These are phyloP conservation scores for Opeltia flavorubescens DNA, from an alignment of 495 filamentous ascomycete genomes.

Conservation along the genomic window DNA sequence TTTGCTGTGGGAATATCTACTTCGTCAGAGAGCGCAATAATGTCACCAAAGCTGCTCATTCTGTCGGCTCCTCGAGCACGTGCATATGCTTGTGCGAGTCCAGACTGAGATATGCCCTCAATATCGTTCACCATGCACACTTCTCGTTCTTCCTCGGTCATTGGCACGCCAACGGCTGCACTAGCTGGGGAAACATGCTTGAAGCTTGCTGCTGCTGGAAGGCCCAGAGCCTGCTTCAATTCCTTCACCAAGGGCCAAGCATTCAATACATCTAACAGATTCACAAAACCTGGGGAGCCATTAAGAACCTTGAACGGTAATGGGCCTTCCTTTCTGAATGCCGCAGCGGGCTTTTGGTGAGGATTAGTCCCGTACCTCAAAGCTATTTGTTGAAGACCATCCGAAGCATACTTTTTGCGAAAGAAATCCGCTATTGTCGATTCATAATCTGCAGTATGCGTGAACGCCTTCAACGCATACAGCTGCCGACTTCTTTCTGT, in stretches of 20 bases:
- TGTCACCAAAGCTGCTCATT: conserved; percentile 94
- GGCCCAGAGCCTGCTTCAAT: conserved; percentile 70
- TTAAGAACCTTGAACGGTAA: conserved; percentile 96
- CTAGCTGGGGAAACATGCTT: conserved; percentile 98
- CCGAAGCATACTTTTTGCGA: conserved; percentile 83
- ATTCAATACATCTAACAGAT: conserved; percentile 91
- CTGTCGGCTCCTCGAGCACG: conserved; percentile 89
- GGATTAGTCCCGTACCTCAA: conserved; percentile 94
- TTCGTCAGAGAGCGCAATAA: conserved; percentile 81
- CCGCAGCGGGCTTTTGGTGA: conserved; percentile 89
- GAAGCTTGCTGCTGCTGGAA: conserved; percentile 93
- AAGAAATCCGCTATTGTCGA: conserved; percentile 90
- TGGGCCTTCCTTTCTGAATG: conserved; percentile 52
- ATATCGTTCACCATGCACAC: conserved; percentile 98
- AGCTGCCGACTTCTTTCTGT: conserved; percentile 65
- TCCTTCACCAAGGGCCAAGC: conserved; percentile 96
- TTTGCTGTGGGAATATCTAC: conserved; percentile 85
- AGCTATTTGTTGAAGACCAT: conserved; percentile 66
- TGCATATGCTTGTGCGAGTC: conserved; percentile 85
- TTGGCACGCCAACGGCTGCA: conserved; percentile 78
- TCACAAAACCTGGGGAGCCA: conserved; percentile 90
- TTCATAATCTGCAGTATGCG: conserved; percentile 98
- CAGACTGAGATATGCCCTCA: conserved; percentile 67
- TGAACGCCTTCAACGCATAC: conserved; percentile 87
- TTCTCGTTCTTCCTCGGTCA: conserved; percentile 77